Evolutionary conservation across 257 asterid species (phyloP).

Genomic region (Solanum appendiculatum): DNA sequence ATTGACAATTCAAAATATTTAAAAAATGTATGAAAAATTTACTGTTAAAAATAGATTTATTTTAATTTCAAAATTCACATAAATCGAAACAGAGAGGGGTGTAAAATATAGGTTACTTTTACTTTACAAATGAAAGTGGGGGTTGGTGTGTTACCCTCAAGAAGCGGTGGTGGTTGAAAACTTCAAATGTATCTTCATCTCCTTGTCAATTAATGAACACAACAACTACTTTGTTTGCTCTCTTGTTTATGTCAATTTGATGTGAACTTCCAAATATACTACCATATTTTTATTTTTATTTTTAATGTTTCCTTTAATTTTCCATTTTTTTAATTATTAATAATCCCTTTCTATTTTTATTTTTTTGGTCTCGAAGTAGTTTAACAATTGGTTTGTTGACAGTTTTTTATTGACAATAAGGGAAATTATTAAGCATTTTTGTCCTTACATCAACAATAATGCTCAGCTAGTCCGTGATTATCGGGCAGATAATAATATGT

Average conservation of each 20-base stretch:
- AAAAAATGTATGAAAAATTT: no score
- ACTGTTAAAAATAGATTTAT: no score
- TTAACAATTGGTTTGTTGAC: background rate
- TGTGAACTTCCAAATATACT: background rate
- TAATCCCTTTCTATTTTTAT: background rate
- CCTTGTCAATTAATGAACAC: background rate
- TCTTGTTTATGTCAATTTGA: slow-evolving; percentile 15
- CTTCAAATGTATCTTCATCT: slow-evolving; percentile 6
- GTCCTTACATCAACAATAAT: background rate
- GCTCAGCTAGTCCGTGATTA: background rate
- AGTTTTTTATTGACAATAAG: background rate
- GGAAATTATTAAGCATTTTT: background rate
- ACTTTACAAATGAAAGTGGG: slow-evolving; percentile 18
- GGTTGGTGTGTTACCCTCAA: slow-evolving; percentile 16
- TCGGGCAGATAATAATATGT: background rate
- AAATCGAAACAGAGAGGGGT: no score
- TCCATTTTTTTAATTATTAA: background rate
- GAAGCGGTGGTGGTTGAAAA: slow-evolving; percentile 13
- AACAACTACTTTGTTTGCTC: slow-evolving; percentile 4
- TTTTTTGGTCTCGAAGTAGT: background rate
- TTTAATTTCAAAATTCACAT: no score
- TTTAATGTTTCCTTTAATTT: background rate
- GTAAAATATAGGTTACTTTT: no score
- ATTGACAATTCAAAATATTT: no score
- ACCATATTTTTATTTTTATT: background rate